Evolutionary conservation across 106 monocot species (phyloP), one percentile per base, ranked within the genome.

Genomic region (Apostasia ramifera): DNA sequence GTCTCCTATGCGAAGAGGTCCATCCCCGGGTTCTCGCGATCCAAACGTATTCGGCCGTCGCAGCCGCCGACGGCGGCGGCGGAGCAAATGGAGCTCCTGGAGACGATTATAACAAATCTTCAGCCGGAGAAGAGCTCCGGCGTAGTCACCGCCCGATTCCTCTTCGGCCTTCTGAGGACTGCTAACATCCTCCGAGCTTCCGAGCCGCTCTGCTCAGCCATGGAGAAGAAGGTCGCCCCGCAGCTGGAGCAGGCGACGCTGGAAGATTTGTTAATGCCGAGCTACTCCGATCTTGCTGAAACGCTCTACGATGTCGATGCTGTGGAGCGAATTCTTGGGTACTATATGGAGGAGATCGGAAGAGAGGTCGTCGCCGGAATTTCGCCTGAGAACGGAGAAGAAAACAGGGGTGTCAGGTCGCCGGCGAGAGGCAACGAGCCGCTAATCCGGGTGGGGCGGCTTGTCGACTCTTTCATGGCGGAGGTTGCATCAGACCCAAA

Each of bases 231-330:
- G 82, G 87, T 98, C 41, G 92, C 81, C 12, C 53, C 72, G 68
- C 92, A 90, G 74, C 70, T 98, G 71, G 92, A 92, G 52, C 68
- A 63, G 14, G 89, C 97, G 8, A 77, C 89, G 40, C 56, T 98
- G 2, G 97, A 98, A 71, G 97, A 98, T 60, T 79, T 98, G 7
- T 70, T 98, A 67, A 81, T 98, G 79, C 97, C 97, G 66, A 92
- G 81, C 66, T 92, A 87, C 53, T 98, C 92, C 4, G 81, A 87
- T 68, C 75, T 77, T 26, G 79, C 73, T 11, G 92, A 92, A 75
- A 98, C 92, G 40, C 83, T 98, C 70, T 98, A 98, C 78, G 97
- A 92, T 71, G 89, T 98, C n/a, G 92, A 87, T 14, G 87, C 90
- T 75, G 87, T 89, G 45, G 89, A 98, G 76, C 73, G 97, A 59